Evolutionary conservation across 192 early-diverging fungal species (phyloP).

Genomic region (Martensiomyces pterosporus): DNA sequence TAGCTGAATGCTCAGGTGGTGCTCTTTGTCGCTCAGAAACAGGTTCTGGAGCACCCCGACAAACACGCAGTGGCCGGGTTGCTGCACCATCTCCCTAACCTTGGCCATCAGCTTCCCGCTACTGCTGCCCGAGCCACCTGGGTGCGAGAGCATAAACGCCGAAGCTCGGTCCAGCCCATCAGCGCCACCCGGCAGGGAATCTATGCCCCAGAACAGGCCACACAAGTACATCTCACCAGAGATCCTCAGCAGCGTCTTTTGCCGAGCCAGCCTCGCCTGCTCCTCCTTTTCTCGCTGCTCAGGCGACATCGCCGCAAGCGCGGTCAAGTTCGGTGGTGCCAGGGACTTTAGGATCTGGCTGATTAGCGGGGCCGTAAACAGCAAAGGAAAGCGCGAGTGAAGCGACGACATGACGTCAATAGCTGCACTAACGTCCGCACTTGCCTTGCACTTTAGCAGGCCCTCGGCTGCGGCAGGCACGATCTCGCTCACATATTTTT

Average conservation of each 20-base stretch:
- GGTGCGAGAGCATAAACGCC: slow-evolving; percentile 26
- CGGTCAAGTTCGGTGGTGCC: slow-evolving; percentile 55
- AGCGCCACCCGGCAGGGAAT: slow-evolving; percentile 21
- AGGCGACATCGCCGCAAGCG: slow-evolving; percentile 55
- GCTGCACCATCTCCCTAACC: slow-evolving; percentile 37
- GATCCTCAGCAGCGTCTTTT: slow-evolving; percentile 65
- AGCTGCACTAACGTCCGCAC: slow-evolving; percentile 72
- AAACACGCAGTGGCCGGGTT: slow-evolving; percentile 43
- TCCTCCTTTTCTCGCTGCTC: slow-evolving; percentile 93
- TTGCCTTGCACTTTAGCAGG: slow-evolving; percentile 58
- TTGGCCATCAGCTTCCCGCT: slow-evolving; percentile 19
- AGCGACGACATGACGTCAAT: slow-evolving; percentile 78
- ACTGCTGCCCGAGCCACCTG: slow-evolving; percentile 3
- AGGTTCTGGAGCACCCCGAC: slow-evolving; percentile 42
- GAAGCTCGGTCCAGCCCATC: slow-evolving; percentile 28
- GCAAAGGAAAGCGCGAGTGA: slow-evolving; percentile 84
- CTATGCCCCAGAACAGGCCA: slow-evolving; percentile 60
- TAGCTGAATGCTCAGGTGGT: slow-evolving; percentile 38
- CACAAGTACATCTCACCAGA: slow-evolving; percentile 79
- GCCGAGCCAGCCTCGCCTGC: slow-evolving; percentile 57
- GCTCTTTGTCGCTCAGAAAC: slow-evolving; percentile 35
- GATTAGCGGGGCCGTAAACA: slow-evolving; percentile 69
- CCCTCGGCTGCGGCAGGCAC: slow-evolving; percentile 79
- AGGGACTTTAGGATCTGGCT: slow-evolving; percentile 62
- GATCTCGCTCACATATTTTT: slow-evolving; percentile 95